Base-by-base conservation (phyloP, 2,329 filamentous ascomycete genomes). In the Blastomyces parvus region DNA sequence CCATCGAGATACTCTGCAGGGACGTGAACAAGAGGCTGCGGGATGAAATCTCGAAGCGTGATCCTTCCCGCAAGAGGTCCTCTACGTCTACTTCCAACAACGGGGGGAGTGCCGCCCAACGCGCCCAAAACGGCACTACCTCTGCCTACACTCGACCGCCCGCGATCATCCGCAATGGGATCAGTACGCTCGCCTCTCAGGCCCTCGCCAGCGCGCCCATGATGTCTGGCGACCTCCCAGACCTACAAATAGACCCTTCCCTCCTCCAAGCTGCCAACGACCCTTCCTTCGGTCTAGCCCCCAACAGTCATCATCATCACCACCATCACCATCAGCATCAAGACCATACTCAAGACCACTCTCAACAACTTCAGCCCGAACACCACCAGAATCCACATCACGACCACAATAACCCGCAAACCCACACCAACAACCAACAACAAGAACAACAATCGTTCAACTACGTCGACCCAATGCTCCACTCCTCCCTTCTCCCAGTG, bases 21-120 rank as follows among this genome's bases (percentile, higher is more conserved):
- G 89, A 93, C 74, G 87, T 90, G 22, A 87, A 90, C 82, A 92
- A 92, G 76, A 82, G 90, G 58, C 80, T 88, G 61, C 83, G 87
- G 44, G 87, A 90, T 69, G 86, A 89, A 66, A 83, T 84, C 64
- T 79, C 79, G 0, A 84, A 83, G 67, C 80, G 81, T 62, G 78
- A 85, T 69, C 76, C 80, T 2, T 77, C 77, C 17, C 78, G 78
- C 66, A 77, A 72, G 74, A 72, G 70, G 72, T 70, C 73, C 8
- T 63, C 65, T 36, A 69, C 73, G 6, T 63, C 65, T 36, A 60
- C 66, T 50, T 68, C 67, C 46, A 63, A 67, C 67, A 62, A 57
- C n/a, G 8, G 13, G 25, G 17, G 9, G 2, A 50, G 64, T 53
- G 70, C 65, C 60, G 62, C 66, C 14, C 68, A 36, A 9, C 25